Base-by-base conservation (phyloP, 2,329 filamentous ascomycete species). In the Exophiala oligosperma region DNA sequence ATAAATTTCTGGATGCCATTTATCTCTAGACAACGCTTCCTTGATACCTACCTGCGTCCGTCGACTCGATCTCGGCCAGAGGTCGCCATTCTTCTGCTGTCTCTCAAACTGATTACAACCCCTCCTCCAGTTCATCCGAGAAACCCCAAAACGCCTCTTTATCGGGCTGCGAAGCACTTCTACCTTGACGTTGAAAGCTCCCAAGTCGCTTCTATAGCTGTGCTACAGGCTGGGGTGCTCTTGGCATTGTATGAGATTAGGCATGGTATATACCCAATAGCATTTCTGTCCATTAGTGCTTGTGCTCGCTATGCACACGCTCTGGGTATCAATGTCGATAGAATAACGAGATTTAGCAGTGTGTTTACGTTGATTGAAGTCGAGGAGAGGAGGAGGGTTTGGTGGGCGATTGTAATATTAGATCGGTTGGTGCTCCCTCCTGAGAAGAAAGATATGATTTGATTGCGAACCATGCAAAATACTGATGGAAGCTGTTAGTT, bases 251-350 rank as follows among this genome's bases (percentile, higher is more conserved):
- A 72, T 51, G 71, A 73, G 53, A 32, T 68, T n/a, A 66, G 64
- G 3, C 70, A 73, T 56, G 69, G 62, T 28, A 72, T 73, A 8
- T 73, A 72, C 55, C 72, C 71, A 8, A 65, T 68, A 12, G 71
- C 71, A 28, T 72, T 66, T 55, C 54, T 72, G 9, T 67, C 69
- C 6, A 57, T 57, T 24, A 59, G 56, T 8, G 52, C 54, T 21
- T 65, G 57, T 47, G 58, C 59, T 9, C 47, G 60, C 12, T 43
- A 61, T n/a, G 63, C 54, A 14, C 49, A 59, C 26, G 55, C 61
- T 12, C 51, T 66, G 26, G 64, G 59, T 14, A 44, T 66, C 24
- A 57, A 66, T 35, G 23, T 43, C 38, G 35, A 54, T 41, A 14
- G 54, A 41, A 35, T 35, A 9, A 11, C 7, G 2, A 35, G 32